Evolutionary conservation across 495 filamentous ascomycete genomes (phyloP).

Genomic region (Penicillium pulvis): DNA sequence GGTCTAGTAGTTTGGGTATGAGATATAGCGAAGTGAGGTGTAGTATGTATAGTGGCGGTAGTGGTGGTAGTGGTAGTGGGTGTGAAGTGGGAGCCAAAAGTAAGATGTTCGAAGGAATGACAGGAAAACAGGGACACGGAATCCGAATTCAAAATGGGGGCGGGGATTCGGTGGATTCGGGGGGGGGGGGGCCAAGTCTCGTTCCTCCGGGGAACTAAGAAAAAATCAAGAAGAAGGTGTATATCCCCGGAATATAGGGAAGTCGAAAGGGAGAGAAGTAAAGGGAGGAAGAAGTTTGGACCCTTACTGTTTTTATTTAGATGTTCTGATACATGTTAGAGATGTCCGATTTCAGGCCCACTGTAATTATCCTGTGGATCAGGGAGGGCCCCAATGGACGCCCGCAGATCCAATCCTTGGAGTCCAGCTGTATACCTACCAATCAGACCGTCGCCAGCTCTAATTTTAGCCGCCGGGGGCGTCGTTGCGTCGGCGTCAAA

Average conservation of each 20-base stretch:
- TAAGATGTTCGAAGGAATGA: background rate
- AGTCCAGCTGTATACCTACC: background rate
- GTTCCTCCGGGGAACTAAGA: conserved; percentile 2
- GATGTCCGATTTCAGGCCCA: conserved; percentile 30
- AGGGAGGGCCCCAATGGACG: background rate
- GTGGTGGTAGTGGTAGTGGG: background rate
- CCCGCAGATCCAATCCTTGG: conserved; percentile 1
- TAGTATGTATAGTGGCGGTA: background rate
- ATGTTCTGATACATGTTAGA: conserved; percentile 23
- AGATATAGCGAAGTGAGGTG: conserved; percentile 1
- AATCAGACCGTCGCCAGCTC: conserved; percentile 30
- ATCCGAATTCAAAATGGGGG: conserved; percentile 1
- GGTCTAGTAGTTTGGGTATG: conserved; percentile 9
- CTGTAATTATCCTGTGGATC: conserved; percentile 16
- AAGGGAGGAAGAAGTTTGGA: conserved; percentile 27
- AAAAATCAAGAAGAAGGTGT: conserved; percentile 28
- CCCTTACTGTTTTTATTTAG: conserved; percentile 33
- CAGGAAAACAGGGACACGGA: conserved; percentile 1
- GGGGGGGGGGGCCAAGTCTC: background rate
- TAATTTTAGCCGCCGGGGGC: conserved; percentile 48
- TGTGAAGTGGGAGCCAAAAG: background rate
- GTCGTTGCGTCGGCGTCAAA: conserved; percentile 43
- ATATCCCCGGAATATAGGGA: conserved; percentile 45
- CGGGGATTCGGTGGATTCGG: background rate
- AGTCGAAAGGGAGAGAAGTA: conserved; percentile 23